These are phyloP conservation scores for Sherardia arvensis DNA, from an alignment of 257 asterid species.

Conservation along the genomic window DNA sequence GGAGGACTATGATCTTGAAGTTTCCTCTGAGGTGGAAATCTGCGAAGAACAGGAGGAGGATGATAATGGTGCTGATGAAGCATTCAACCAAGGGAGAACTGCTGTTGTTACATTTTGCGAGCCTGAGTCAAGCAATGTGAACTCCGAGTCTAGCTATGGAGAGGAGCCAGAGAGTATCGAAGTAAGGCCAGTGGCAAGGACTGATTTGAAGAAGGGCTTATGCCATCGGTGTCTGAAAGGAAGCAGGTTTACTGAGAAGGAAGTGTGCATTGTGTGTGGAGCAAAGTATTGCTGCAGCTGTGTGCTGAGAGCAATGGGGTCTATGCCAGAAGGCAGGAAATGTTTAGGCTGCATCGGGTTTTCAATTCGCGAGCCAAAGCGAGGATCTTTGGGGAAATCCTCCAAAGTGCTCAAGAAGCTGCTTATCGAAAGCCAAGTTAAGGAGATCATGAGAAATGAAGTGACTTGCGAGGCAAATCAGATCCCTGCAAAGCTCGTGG, in stretches of 20 bases:
- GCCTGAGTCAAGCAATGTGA: slow-evolving; percentile 16
- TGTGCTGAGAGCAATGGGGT: slow-evolving; percentile 87
- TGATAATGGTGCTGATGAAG: slow-evolving; percentile 20
- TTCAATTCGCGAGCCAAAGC: slow-evolving; percentile 48
- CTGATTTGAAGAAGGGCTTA: slow-evolving; percentile 40
- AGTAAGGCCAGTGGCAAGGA: slow-evolving; percentile 30
- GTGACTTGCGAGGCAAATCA: slow-evolving; percentile 53
- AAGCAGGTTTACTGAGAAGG: slow-evolving; percentile 51
- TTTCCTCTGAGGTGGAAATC: slow-evolving; percentile 5
- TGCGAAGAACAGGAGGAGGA: slow-evolving; percentile 1
- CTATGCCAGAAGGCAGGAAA: slow-evolving; percentile 94
- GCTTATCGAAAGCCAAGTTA: slow-evolving; percentile 30
- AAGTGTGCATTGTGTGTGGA: slow-evolving; percentile 68
- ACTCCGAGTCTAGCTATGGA: slow-evolving; percentile 26
- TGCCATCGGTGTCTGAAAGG: slow-evolving; percentile 56
- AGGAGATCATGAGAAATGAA: slow-evolving; percentile 51
- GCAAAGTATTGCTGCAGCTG: slow-evolving; percentile 73
- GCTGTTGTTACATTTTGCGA: slow-evolving; percentile 43
- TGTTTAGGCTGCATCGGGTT: slow-evolving; percentile 57
- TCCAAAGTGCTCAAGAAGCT: slow-evolving; percentile 56
- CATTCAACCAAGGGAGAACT: slow-evolving; percentile 22
- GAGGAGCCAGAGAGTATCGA: slow-evolving; percentile 21
- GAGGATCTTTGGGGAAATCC: slow-evolving; percentile 61
- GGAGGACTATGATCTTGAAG: slow-evolving; percentile 13
- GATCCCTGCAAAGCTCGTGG: slow-evolving; percentile 50